Evolutionary conservation across 176 grass and related monocot genomes (phyloP).

Genomic region (Zea luxurians): DNA sequence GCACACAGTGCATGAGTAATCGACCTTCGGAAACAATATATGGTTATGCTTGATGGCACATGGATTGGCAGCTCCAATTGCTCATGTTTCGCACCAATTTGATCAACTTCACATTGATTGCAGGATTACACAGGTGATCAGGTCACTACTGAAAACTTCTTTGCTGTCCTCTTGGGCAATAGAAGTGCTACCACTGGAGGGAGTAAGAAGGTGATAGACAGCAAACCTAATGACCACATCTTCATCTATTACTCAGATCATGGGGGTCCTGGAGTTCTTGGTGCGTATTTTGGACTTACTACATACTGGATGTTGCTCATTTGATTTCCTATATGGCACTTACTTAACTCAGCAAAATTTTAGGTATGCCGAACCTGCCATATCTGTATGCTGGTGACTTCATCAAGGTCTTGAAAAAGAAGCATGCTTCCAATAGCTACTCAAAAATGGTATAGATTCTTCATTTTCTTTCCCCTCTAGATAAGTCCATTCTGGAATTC

Average conservation of each 20-base stretch:
- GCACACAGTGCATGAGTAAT: neutral
- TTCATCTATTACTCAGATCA: slow-evolving; percentile 98
- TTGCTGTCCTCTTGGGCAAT: slow-evolving; percentile 76
- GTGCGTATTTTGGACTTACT: slow-evolving; percentile 34
- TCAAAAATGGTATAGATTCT: slow-evolving; percentile 72
- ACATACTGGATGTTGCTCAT: neutral
- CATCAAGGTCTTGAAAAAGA: slow-evolving; percentile 68
- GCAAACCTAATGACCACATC: slow-evolving; percentile 80
- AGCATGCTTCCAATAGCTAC: slow-evolving; percentile 77
- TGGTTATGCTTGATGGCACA: neutral
- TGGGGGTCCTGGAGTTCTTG: slow-evolving; percentile 91
- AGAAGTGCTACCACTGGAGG: slow-evolving; percentile 77
- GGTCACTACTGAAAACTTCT: slow-evolving; percentile 75
- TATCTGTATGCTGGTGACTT: slow-evolving; percentile 82
- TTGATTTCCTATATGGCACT: slow-evolving; percentile 4
- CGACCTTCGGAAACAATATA: neutral
- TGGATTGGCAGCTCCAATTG: neutral
- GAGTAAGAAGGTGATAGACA: slow-evolving; percentile 90
- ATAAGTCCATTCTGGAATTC: neutral
- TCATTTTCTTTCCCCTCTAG: neutral
- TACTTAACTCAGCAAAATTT: slow-evolving; percentile 21
- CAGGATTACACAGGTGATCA: slow-evolving; percentile 80
- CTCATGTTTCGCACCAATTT: neutral
- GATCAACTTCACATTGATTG: slow-evolving; percentile 24
- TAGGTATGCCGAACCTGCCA: slow-evolving; percentile 87